phyloP scores from a whole-genome alignment of 305 asterid genomes.

The Striga hermonthica region DNA sequence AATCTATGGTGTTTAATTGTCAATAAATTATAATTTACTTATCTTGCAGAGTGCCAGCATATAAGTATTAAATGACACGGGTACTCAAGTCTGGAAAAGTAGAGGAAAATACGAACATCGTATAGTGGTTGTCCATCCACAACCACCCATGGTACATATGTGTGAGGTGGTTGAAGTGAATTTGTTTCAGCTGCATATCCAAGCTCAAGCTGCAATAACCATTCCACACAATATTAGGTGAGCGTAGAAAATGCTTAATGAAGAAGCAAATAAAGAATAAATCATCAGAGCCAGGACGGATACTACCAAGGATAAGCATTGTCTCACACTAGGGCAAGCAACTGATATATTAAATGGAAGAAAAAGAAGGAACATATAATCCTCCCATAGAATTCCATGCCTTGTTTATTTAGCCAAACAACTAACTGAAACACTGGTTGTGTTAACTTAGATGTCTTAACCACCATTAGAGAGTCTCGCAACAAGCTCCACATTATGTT shows the following conservation, averaged over 20 bases:
- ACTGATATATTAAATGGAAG: background rate
- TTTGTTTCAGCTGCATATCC: slow-evolving; percentile 63
- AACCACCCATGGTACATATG: slow-evolving; percentile 83
- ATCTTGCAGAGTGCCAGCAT: background rate
- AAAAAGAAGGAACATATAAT: background rate
- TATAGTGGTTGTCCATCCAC: slow-evolving; percentile 86
- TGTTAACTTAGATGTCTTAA: background rate
- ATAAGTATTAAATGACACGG: slow-evolving; percentile 7
- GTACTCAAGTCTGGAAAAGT: background rate
- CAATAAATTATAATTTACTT: too few species aligned
- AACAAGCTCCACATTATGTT: background rate
- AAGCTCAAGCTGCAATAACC: slow-evolving; percentile 63
- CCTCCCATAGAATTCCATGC: background rate
- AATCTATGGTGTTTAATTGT: background rate
- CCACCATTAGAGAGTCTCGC: background rate
- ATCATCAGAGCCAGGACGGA: slow-evolving; percentile 3
- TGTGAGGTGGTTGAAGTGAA: slow-evolving; percentile 81
- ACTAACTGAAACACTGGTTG: background rate
- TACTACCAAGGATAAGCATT: slow-evolving; percentile 14
- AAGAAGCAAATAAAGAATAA: slow-evolving; percentile 25
- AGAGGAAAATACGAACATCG: slow-evolving; percentile 52
- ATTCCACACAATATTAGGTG: slow-evolving; percentile 14
- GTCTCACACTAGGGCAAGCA: slow-evolving; percentile 12
- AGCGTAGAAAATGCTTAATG: slow-evolving; percentile 25
- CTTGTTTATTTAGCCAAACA: background rate